These are phyloP conservation scores for Lasiodiplodia hormozganensis DNA, from an alignment of 2,329 filamentous ascomycete species.

Conservation along the genomic window DNA sequence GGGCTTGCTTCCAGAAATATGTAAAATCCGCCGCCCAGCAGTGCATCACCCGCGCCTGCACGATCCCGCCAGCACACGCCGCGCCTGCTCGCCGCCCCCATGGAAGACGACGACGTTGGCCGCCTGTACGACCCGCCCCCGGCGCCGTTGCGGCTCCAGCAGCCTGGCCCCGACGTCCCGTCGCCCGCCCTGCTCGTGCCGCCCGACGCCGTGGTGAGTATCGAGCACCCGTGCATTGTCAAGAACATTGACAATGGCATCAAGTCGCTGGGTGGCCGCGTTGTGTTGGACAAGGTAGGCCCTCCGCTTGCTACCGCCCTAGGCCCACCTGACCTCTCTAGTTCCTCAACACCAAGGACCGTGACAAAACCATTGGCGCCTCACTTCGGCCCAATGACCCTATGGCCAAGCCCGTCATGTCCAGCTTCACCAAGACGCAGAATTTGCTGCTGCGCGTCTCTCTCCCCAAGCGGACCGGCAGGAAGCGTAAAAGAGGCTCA, in stretches of 20 bases:
- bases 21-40: not conserved
- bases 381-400: conserved; percentile 82
- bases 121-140: conserved; percentile 21
- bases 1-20: conserved; percentile 24
- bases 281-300: conserved; percentile 61
- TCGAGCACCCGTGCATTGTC: conserved; percentile 73
- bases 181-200: conserved; percentile 60
- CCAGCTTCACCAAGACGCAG: conserved; percentile 76
- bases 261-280: conserved; percentile 65
- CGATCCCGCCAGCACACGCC: not conserved
- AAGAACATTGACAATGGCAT: conserved; percentile 70
- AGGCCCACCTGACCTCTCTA: conserved; percentile 5
- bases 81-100: conserved; percentile 1
- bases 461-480: conserved; percentile 83
- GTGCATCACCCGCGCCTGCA: conserved; percentile 23
- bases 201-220: conserved; percentile 60
- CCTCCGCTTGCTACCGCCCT: not conserved
- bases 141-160: not conserved
- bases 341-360: conserved; percentile 29
- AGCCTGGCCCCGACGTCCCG: not conserved
- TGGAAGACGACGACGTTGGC: conserved; percentile 24
- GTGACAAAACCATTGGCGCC: conserved; percentile 64
- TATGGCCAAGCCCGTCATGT: conserved; percentile 78
- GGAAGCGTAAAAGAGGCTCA: conserved; percentile 83
- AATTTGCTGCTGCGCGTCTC: conserved; percentile 88